These are phyloP conservation scores for Zychaea mexicana DNA, from an alignment of 371 early-diverging fungal genomes.

Conservation along the genomic window DNA sequence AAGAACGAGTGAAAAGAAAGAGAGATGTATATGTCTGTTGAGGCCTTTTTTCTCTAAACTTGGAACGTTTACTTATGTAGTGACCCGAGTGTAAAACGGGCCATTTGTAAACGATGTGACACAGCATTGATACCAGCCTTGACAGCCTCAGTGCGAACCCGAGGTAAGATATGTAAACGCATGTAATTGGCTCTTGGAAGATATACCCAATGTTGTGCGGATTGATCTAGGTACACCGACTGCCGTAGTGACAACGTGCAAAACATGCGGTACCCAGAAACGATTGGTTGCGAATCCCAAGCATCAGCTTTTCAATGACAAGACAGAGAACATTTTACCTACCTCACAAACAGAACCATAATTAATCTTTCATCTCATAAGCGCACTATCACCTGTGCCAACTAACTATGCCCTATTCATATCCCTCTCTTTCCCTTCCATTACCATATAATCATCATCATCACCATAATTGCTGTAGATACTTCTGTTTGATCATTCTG, in stretches of 20 bases:
- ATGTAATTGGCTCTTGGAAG: too few species aligned
- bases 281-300: conserved; percentile 7
- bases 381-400: too few species aligned
- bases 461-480: too few species aligned
- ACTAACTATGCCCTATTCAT: too few species aligned
- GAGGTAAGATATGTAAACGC: too few species aligned
- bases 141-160: conserved; percentile 27
- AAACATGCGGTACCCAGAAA: conserved; percentile 15
- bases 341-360: conserved; percentile 3
- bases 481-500: too few species aligned
- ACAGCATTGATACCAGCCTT: conserved; percentile 35
- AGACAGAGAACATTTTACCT: conserved; percentile 3
- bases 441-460: too few species aligned
- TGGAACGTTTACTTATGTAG: conserved; percentile 21
- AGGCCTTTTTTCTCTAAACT: background rate
- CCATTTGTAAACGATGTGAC: conserved; percentile 45
- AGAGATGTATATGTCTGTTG: background rate
- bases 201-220: background rate
- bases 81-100: conserved; percentile 40
- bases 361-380: too few species aligned
- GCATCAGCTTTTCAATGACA: conserved; percentile 9
- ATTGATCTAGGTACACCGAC: background rate
- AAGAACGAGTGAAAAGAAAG: background rate
- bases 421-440: too few species aligned
- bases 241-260: background rate